Evolutionary conservation across 768 basidiomycete genomes (phyloP).

Genomic region (Lanmaoa rubissima): DNA sequence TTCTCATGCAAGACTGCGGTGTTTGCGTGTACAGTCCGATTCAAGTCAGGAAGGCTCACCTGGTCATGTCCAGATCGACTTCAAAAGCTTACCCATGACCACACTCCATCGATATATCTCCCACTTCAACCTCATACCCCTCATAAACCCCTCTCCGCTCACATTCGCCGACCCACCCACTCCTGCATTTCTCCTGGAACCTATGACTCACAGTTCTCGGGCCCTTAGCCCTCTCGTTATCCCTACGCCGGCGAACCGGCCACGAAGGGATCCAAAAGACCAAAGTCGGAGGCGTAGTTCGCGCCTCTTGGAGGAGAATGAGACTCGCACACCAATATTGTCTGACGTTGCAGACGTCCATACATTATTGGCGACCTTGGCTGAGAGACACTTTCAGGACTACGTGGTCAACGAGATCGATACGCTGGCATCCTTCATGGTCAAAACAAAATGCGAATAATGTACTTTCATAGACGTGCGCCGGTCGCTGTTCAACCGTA

Average conservation of each 20-base stretch:
- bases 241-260: slow-evolving; percentile 65
- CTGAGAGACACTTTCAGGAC: slow-evolving; percentile 71
- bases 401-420: slow-evolving; percentile 69
- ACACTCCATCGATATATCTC: slow-evolving; percentile 71
- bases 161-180: slow-evolving; percentile 67
- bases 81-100: slow-evolving; percentile 62
- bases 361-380: slow-evolving; percentile 61
- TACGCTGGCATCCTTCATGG: slow-evolving; percentile 79
- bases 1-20: background rate
- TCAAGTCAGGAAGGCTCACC: slow-evolving; percentile 8
- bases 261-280: slow-evolving; percentile 67
- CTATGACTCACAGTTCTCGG: slow-evolving; percentile 43
- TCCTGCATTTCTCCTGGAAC: slow-evolving; percentile 57
- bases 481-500: slow-evolving; percentile 16
- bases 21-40: background rate
- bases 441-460: slow-evolving; percentile 57
- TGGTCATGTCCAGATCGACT: slow-evolving; percentile 59
- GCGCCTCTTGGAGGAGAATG: slow-evolving; percentile 64
- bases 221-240: slow-evolving; percentile 48
- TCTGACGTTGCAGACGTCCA: slow-evolving; percentile 71
- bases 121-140: slow-evolving; percentile 70
- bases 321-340: slow-evolving; percentile 59
- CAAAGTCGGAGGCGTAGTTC: slow-evolving; percentile 64
- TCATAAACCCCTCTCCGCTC: slow-evolving; percentile 68
- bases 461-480: slow-evolving; percentile 18